phyloP scores from a whole-genome alignment of 768 basidiomycete species.

The Pulveroboletus frians region DNA sequence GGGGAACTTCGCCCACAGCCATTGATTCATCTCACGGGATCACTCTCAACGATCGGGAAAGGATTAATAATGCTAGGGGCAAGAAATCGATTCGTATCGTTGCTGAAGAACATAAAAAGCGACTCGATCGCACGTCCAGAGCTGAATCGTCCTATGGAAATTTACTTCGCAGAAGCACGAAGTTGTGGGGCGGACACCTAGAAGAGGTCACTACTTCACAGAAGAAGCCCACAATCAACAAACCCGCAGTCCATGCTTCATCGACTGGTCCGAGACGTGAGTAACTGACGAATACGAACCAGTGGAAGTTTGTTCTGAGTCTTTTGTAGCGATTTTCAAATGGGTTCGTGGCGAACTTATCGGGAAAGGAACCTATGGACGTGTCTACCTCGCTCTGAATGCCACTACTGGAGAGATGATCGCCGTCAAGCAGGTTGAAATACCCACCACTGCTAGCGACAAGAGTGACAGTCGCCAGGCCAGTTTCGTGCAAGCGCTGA shows the following conservation, averaged over 20 bases:
- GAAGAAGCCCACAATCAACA: constrained; percentile 41
- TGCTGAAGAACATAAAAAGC: constrained; percentile 80
- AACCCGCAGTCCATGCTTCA: constrained; percentile 52
- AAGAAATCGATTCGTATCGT: constrained; percentile 93
- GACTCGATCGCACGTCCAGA: constrained; percentile 65
- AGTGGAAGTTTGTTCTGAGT: constrained; percentile 13
- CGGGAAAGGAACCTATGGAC: constrained; percentile 94
- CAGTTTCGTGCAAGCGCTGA: constrained; percentile 84
- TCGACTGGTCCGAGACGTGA: constrained; percentile 63
- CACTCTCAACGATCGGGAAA: constrained; percentile 29
- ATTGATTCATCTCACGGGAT: constrained; percentile 46
- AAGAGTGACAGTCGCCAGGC: constrained; percentile 82
- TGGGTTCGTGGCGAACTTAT: constrained; percentile 99
- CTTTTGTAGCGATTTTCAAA: constrained; percentile 75
- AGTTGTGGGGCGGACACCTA: constrained; percentile 89
- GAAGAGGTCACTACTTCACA: constrained; percentile 88
- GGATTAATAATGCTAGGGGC: constrained; percentile 47
- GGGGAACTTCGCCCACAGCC: constrained; percentile 72
- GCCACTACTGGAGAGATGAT: constrained; percentile 98
- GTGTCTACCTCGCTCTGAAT: constrained; percentile 93
- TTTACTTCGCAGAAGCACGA: constrained; percentile 76
- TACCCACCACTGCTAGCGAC: constrained; percentile 87
- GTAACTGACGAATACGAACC: constrained; percentile 29
- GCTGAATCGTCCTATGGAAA: constrained; percentile 48
- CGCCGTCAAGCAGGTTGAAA: constrained; percentile 98